phyloP scores from a whole-genome alignment of 495 filamentous ascomycete species.

The Wilcoxina mikolae region DNA sequence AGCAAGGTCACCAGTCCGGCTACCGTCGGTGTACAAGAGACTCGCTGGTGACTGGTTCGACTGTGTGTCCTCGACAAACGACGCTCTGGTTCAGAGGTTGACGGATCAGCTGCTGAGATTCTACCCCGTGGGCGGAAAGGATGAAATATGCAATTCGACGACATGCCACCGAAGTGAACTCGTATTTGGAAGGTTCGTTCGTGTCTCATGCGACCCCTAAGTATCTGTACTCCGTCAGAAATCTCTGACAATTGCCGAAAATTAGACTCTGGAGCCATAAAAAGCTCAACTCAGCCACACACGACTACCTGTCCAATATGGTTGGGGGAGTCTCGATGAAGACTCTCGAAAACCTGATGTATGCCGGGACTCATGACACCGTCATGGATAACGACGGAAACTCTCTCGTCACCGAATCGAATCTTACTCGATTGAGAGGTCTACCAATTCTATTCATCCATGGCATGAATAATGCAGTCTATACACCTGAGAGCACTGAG shows the following conservation, averaged over 20 bases:
- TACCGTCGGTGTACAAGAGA: conserved; percentile 36
- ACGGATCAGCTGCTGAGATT: conserved; percentile 46
- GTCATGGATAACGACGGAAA: conserved; percentile 37
- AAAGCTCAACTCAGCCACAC: conserved; percentile 49
- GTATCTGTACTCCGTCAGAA: not conserved
- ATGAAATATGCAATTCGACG: conserved; percentile 48
- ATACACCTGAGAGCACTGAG: conserved; percentile 43
- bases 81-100: conserved; percentile 36
- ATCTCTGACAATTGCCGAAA: not conserved
- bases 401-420: conserved; percentile 35
- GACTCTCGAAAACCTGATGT: conserved; percentile 42
- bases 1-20: conserved; percentile 35
- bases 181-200: conserved; percentile 40
- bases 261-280: conserved; percentile 41
- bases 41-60: conserved; percentile 41
- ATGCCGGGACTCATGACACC: conserved; percentile 38
- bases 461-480: conserved; percentile 46
- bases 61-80: conserved; percentile 35
- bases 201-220: conserved; percentile 18
- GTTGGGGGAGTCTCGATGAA: conserved; percentile 49
- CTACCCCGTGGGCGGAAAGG: conserved; percentile 39
- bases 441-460: conserved; percentile 45
- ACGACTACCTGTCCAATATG: conserved; percentile 46
- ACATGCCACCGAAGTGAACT: conserved; percentile 46
- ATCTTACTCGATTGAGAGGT: conserved; percentile 38